Evolutionary conservation across 1,284 basidiomycete genomes (phyloP), one percentile per base, ranked within the genome.

Genomic region (Cryptococcus deneoformans): DNA sequence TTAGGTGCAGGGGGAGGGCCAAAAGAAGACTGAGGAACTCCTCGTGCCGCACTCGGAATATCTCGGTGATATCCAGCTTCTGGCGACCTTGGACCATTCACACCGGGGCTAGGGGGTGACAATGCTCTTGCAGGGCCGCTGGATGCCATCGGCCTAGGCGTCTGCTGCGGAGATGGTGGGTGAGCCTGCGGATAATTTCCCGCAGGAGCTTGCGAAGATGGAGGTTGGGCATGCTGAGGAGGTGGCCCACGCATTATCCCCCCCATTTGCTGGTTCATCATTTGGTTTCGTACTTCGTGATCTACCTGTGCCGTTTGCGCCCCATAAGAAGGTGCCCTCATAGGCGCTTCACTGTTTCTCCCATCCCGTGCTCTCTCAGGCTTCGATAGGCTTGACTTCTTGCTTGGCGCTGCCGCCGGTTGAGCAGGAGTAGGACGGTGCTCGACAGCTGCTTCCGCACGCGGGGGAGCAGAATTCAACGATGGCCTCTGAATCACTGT

Each of bases 251-350:
- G 52, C 29, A 29, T 29, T 4, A 29, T 5, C 5, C 29, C 29
- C 49, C 29, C 50, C 35, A 48, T 57, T 42, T 60, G 63, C 39
- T 63, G 62, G 9, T 56, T 54, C 44, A 65, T 63, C 14, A 44
- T 50, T 42, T 58, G 54, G 34, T 59, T 57, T 52, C 20, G 62
- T 46, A 16, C 50, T 54, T 94, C 91, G 67, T 92, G 87, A 71
- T 93, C 89, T 82, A 96, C 90, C 59, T 87, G 89, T 20, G 88
- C 86, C 73, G 91, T 89, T 73, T 96, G 93, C 83, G 90, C 87
- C 65, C 93, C 92, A 72, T 95, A 97, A 69, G 90, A 89, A 24
- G 92, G 90, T 8, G 89, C 87, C 62, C 87, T 86, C 62, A 96
- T 85, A 3, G 91, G 86, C 78, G 86, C 90, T 77, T 96, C 94